Base-by-base conservation (phyloP, 352 stramenopile genomes). In the Phytophthora colocasiae region DNA sequence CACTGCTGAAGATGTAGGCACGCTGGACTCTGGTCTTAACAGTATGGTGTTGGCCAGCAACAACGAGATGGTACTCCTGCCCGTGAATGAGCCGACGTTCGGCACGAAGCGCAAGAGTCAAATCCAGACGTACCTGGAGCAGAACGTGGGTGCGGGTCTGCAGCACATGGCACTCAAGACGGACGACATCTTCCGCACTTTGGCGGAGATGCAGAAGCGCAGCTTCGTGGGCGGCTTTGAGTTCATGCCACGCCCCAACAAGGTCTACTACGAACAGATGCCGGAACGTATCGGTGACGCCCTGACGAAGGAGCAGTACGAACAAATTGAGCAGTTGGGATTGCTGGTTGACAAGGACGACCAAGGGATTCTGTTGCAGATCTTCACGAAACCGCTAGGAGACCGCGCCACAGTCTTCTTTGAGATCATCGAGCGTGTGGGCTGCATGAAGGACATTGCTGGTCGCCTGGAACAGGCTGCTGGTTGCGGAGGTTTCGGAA, bases 141-240 rank as follows among this genome's bases (percentile, higher is more conserved):
- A 98, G 73, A 98, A 99, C 71, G 90, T 97, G 34, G 97, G 97
- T 26, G 58, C 92, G 4, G 97, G 97, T 29, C 77, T 99, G 39
- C 97, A 99, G 83, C 96, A 99, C 83, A 94, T 99, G 73, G 96
- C 96, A n/a, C 82, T 99, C 50, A 98, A 98, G 74, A 98, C 95
- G 2, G 73, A 96, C 71, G 95, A 99, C 75, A 98, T 99, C 62
- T 98, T 99, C 73, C 68, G 86, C 22, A 98, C 96, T 12, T 76
- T 99, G 54, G 74, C 61, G 58, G 86, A 92, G 58, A 95, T 95
- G 85, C 82, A 80, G 50, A 85, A 90, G 74, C 73, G 87, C 51
- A 92, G 81, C 51, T 66, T 81, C 56, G 34, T 89, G 14, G 87
- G 87, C 15, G 87, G 87, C 41, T 95, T 95, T 51, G 87, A 95